Evolutionary conservation across 805 yeast species (phyloP), one percentile per base, ranked within the genome.

Genomic region (Lipomyces chichibuensis): DNA sequence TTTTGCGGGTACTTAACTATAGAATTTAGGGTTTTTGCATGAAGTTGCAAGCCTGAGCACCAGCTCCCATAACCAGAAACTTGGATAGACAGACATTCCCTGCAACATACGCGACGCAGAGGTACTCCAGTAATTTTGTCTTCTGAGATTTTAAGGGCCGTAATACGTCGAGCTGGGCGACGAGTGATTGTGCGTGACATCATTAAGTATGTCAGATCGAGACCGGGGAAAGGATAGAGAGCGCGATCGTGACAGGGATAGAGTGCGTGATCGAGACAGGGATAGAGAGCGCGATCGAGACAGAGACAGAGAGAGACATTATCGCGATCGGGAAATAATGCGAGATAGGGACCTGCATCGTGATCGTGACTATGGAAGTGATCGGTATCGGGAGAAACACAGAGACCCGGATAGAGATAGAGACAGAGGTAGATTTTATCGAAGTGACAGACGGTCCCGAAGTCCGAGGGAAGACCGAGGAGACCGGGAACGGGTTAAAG

Each of bases 241-340:
- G 27, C 58, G 29, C 1, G 54, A 59, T 14, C 59, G 53, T 13
- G 64, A 27, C 29, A 27, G 29, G 29, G 29, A 27, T 27, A 27
- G 29, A 27, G 29, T 3, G 29, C 29, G 29, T 27, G 39, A 35
- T 35, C 39, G 39, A 35, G 39, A 35, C 39, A 35, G 39, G 39
- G 39, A 35, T 35, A 35, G 14, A 35, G 39, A 35, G 4, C 39
- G 39, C 2, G 13, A 37, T 14, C 39, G 39, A 14, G 39, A 61
- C 65, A 23, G 65, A 17, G 63, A 56, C 35, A 14, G 63, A 9
- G 63, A 58, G n/a, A 58, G 62, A 59, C 1, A 35, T 17, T 8
- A 60, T 46, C 57, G 64, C 27, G 64, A 60, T 17, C 13, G 64
- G 8, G 65, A 63, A n/a, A 14, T 35, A 25, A 11, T n/a, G 14